Evolutionary conservation across 1,284 basidiomycete genomes (phyloP), one percentile per base, ranked within the genome.

Genomic region (Cutaneotrichosporon cyanovorans): DNA sequence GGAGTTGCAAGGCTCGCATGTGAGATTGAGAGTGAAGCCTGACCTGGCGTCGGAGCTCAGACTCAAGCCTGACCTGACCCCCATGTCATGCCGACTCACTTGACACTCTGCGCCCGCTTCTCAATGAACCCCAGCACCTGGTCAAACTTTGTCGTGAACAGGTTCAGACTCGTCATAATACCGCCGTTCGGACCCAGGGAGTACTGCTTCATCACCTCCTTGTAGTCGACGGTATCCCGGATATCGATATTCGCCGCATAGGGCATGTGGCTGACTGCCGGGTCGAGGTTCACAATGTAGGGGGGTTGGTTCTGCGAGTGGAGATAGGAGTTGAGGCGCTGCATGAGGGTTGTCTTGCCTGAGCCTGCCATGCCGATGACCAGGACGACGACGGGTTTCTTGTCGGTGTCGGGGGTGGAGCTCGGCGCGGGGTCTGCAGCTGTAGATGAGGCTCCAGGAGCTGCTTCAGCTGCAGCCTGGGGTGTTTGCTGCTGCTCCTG

Each of bases 201-300:
- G 75, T 98, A 98, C 88, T 97, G 91, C 79, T 96, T 91, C 95
- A 99, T 99, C 60, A 99, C 92, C 71, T 97, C 85, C 56, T 85
- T 81, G 71, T 98, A 99, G 71, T 97, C 87, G 41, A 99, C 83
- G 10, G 95, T 98, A 69, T 99, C 95, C 48, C 95, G 76, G 46
- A 99, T 97, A 69, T 99, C 95, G 53, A 98, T 96, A 65, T 98
- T 97, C 22, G 93, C 82, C 50, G 91, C 85, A 67, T 92, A 99
- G 3, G 89, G 88, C 35, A 92, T 78, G 49, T 84, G 83, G 9
- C 83, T 78, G 1, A 98, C 93, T 0, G 95, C 95, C 2, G 95
- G 95, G 70, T 99, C 95, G 50, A 98, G 83, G 69, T 99, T 99
- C 69, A 98, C 79, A 62, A 97, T 82, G 73, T 98, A 99, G 0